These are phyloP conservation scores for Drechslera avenae DNA, from an alignment of 2,329 filamentous ascomycete species.

Conservation along the genomic window DNA sequence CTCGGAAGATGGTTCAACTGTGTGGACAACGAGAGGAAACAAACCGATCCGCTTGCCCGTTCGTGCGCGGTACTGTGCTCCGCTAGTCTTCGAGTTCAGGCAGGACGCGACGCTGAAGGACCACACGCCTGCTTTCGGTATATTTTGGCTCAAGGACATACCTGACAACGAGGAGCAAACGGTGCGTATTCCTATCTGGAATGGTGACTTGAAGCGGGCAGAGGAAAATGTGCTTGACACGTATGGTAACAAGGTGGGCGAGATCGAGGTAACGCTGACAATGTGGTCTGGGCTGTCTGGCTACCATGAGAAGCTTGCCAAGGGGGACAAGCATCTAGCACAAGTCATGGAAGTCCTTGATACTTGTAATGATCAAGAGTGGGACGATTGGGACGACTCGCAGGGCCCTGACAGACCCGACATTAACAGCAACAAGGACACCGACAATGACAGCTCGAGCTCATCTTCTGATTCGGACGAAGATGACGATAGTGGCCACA, in stretches of 20 bases:
- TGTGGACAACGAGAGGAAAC: slow-evolving; percentile 59
- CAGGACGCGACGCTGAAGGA: slow-evolving; percentile 60
- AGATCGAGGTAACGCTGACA: slow-evolving; percentile 61
- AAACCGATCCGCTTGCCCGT: slow-evolving; percentile 61
- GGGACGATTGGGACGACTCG: slow-evolving; percentile 41
- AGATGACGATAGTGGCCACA: slow-evolving; percentile 25
- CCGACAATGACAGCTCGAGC: slow-evolving; percentile 43
- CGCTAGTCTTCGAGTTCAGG: slow-evolving; percentile 64
- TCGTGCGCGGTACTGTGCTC: slow-evolving; percentile 64
- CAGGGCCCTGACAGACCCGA: slow-evolving; percentile 29
- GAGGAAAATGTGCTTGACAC: slow-evolving; percentile 54
- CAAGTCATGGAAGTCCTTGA: slow-evolving; percentile 70
- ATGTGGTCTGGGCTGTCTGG: slow-evolving; percentile 67
- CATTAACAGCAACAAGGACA: slow-evolving; percentile 22
- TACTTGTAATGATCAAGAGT: slow-evolving; percentile 63
- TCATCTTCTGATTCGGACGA: slow-evolving; percentile 28
- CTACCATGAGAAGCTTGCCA: slow-evolving; percentile 63
- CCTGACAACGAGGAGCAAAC: slow-evolving; percentile 68
- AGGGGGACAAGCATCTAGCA: slow-evolving; percentile 59
- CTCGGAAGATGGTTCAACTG: slow-evolving; percentile 44
- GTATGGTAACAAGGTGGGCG: slow-evolving; percentile 63
- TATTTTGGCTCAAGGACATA: slow-evolving; percentile 73
- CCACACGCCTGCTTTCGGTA: slow-evolving; percentile 64
- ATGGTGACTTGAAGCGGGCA: slow-evolving; percentile 65
- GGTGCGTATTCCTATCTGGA: slow-evolving; percentile 67